Percentiles rank a stretch among this genome's conserved stretches.
Conservation (phyloP, 2,329 filamentous ascomycete genomes). For the Fusarium drepaniforme region DNA sequence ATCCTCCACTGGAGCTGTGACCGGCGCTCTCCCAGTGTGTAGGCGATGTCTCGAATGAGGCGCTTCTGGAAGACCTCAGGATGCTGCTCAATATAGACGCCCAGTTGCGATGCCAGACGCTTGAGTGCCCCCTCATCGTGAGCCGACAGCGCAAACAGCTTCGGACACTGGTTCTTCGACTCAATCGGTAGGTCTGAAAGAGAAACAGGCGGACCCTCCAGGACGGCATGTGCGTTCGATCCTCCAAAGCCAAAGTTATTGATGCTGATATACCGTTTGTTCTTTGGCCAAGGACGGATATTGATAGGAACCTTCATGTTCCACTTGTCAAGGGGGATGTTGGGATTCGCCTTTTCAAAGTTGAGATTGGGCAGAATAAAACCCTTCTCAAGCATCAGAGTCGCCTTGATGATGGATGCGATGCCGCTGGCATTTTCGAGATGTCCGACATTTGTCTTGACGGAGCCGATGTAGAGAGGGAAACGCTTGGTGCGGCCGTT, state of each 20-base stretch:
- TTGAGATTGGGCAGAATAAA: conserved; percentile 19
- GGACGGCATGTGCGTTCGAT: conserved; percentile 12
- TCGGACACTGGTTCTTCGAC: neutral
- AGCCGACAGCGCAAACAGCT: conserved; percentile 10
- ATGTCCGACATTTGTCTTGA: conserved; percentile 35
- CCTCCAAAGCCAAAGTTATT: conserved; percentile 27
- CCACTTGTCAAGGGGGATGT: conserved; percentile 5
- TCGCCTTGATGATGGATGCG: conserved; percentile 22
- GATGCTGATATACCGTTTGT: neutral
- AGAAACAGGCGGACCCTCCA: neutral
- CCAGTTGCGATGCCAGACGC: neutral
- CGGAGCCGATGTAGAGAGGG: conserved; percentile 9
- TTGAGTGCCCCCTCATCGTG: conserved; percentile 7
- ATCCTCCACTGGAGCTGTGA: conserved; percentile 7
- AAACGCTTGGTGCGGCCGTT: conserved; percentile 2
- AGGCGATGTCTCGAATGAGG: conserved; percentile 5
- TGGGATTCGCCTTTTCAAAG: conserved; percentile 16
- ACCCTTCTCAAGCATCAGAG: conserved; percentile 24
- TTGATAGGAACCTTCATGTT: conserved; percentile 12
- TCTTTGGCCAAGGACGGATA: neutral
- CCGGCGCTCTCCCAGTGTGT: conserved; percentile 10
- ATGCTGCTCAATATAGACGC: neutral
- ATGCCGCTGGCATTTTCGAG: conserved; percentile 20
- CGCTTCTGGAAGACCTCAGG: neutral
- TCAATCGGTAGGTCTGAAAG: neutral